Evolutionary conservation across 2,329 filamentous ascomycete species (phyloP), one percentile per base, ranked within the genome.

Genomic region (Penicillium brevicompactum): DNA sequence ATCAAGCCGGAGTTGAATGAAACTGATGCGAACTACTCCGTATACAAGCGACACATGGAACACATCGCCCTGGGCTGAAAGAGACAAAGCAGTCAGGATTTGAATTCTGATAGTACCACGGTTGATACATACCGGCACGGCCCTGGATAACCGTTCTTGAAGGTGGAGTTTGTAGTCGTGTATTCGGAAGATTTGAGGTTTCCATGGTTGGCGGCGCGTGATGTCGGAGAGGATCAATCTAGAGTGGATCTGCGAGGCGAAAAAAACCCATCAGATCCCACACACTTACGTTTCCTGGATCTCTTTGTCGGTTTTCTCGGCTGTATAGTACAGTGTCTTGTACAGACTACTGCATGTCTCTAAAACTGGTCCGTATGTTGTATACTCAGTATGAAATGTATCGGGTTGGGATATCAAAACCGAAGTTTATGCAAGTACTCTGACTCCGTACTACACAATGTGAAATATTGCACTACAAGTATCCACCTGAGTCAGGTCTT

Each of bases 131-230:
- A 22, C 56, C 63, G 63, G 63, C 50, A 59, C 63, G 62, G 62
- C 58, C 63, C 63, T 57, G 16, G 18, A 60, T 42, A 63, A 60
- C 63, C 62, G 57, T 58, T 63, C 55, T 60, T 61, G 38, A 51
- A 37, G 27, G 63, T 64, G 62, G 63, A 65, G 57, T 49, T 48
- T 48, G 13, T 38, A 42, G 42, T 56, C 55, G 54, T 49, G 46
- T 57, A 53, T 37, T 37, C 34, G 34, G 34, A 37, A 37, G 34
- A 37, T 13, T 32, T 27, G 47, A 40, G 38, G 24, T 55, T 64
- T 60, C 61, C 59, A 63, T 57, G 58, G 63, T 60, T 58, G 37
- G 24, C 11, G 22, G 32, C 42, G 49, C 42, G 34, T 54, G 38
- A 42, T 58, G 44, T 52, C 41, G 53, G 46, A 54, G 49, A 24